These are phyloP conservation scores for Eleusine indica DNA, from an alignment of 176 grass and related monocot genomes.

Conservation along the genomic window DNA sequence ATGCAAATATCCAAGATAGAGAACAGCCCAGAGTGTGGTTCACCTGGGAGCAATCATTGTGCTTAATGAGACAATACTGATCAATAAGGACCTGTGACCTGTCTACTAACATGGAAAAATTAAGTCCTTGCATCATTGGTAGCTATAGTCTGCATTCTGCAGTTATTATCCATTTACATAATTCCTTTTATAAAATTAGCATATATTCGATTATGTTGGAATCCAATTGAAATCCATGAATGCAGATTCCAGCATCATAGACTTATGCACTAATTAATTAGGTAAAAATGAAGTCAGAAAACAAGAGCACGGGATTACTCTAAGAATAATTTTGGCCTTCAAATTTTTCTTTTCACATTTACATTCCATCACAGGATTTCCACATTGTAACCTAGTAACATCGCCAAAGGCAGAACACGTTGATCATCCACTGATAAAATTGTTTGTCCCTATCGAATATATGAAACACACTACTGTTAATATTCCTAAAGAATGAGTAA, in stretches of 20 bases:
- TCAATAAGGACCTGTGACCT: neutral
- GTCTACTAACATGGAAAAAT: neutral
- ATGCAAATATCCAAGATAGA: neutral
- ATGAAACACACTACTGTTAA: constrained; percentile 9
- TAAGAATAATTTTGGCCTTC: neutral
- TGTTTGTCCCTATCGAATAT: neutral
- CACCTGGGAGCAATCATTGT: neutral
- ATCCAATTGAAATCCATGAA: neutral
- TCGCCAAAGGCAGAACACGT: neutral
- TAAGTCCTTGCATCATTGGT: neutral
- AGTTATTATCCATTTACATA: neutral
- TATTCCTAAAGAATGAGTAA: constrained; percentile 24
- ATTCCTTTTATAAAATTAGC: neutral
- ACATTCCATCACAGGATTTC: neutral
- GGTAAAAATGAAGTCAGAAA: neutral
- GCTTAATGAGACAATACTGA: neutral
- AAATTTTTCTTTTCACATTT: neutral
- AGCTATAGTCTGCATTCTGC: neutral
- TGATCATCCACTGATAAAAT: neutral
- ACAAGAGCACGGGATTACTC: neutral
- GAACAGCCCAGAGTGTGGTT: neutral
- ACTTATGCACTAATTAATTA: neutral
- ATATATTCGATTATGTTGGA: neutral
- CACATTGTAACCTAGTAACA: neutral
- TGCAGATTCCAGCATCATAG: neutral